Percentiles rank a stretch among this genome's conserved stretches.
These are phyloP conservation scores for Globisporangium echinulatum DNA, from an alignment of 352 stramenopile genomes.

Conservation along the genomic window DNA sequence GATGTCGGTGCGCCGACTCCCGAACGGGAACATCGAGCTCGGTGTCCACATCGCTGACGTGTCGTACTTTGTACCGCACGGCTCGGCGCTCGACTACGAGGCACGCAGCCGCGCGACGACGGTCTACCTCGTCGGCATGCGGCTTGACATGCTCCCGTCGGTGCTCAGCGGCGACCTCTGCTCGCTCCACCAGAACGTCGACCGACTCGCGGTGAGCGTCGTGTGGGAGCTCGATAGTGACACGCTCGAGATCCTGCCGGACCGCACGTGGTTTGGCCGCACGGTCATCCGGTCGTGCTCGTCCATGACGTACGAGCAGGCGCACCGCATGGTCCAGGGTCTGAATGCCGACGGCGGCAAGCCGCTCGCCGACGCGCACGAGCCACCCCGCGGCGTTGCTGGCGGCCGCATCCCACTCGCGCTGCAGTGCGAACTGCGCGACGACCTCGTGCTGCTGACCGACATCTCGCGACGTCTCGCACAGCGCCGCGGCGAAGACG, in stretches of 20 bases:
- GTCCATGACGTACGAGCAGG: constrained; percentile 85
- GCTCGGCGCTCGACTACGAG: constrained; percentile 95
- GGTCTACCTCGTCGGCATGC: constrained; percentile 96
- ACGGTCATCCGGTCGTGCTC: constrained; percentile 95
- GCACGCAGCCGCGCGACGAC: constrained; percentile 87
- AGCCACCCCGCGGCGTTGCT: constrained; percentile 36
- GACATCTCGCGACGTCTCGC: constrained; percentile 58
- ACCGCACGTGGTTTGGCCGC: constrained; percentile 80
- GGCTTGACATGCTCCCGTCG: constrained; percentile 90
- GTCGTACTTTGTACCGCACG: constrained; percentile 96
- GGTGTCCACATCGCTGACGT: constrained; percentile 99
- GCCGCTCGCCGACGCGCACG: constrained; percentile 9
- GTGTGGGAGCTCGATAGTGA: constrained; percentile 87
- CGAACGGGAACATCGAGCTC: constrained; percentile 86
- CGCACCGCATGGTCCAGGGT: constrained; percentile 64
- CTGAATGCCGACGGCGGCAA: constrained; percentile 52
- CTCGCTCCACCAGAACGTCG: constrained; percentile 86
- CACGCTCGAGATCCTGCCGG: constrained; percentile 50
- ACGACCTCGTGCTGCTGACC: constrained; percentile 56
- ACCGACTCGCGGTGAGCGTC: constrained; percentile 88
- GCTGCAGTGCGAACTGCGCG: constrained; percentile 43
- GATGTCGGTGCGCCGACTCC: constrained; percentile 72
- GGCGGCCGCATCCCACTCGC: constrained; percentile 52
- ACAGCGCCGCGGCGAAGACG: constrained; percentile 51
- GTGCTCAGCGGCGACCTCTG: constrained; percentile 88